phyloP scores from a whole-genome alignment of 2,329 filamentous ascomycete species.

The Verticillium nonalfalfae region DNA sequence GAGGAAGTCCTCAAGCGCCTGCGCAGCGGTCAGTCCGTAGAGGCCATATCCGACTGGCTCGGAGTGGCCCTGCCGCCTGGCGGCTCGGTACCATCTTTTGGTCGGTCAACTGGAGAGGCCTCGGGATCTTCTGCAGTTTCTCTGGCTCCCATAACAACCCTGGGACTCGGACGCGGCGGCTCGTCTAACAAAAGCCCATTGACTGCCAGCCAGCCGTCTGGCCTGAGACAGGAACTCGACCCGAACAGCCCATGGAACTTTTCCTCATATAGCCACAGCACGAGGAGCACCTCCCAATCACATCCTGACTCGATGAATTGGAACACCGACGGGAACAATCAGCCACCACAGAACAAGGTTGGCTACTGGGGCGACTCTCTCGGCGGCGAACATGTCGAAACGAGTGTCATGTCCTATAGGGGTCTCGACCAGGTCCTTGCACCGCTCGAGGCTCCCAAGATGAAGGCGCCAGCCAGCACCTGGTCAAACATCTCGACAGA shows the following conservation, averaged over 20 bases:
- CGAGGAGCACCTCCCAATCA: constrained; percentile 32
- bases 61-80: constrained; percentile 22
- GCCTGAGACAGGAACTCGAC: constrained; percentile 30
- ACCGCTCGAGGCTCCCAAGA: constrained; percentile 34
- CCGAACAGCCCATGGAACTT: constrained; percentile 43
- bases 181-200: constrained; percentile 21
- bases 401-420: constrained; percentile 25
- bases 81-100: constrained; percentile 20
- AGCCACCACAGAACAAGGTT: constrained; percentile 37
- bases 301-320: constrained; percentile 40
- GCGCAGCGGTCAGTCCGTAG: constrained; percentile 46
- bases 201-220: constrained; percentile 18
- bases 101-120: constrained; percentile 14
- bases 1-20: constrained; percentile 49
- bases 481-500: constrained; percentile 61
- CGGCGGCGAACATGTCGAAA: constrained; percentile 23
- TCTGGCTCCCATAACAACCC: not conserved
- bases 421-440: constrained; percentile 43
- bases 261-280: constrained; percentile 38
- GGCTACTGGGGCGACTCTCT: constrained; percentile 43
- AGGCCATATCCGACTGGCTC: constrained; percentile 51
- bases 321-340: constrained; percentile 27
- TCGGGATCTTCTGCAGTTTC: constrained; percentile 7
- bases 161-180: not conserved
- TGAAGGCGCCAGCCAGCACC: constrained; percentile 32